Conservation (phyloP, 495 filamentous ascomycete species). For the Neurospora sp. region DNA sequence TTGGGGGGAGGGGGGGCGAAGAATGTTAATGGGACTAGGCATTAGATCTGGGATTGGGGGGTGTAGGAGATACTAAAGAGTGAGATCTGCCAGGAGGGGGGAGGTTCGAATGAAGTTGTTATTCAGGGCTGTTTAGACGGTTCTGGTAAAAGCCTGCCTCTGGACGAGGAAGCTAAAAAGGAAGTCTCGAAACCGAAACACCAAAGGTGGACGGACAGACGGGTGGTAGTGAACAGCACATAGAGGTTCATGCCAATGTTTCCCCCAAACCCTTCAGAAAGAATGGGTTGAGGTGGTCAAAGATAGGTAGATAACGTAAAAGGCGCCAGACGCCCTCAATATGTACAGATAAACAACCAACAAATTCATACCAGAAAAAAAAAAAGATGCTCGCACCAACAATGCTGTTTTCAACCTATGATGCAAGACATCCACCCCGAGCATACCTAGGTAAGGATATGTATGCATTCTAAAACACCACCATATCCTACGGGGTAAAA, state of each 20-base stretch:
- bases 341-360: background rate
- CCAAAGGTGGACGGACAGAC: background rate
- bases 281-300: background rate
- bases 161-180: background rate
- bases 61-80: background rate
- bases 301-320: background rate
- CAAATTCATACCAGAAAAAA: background rate
- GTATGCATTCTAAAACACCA: background rate
- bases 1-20: slow-evolving; percentile 47
- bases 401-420: background rate
- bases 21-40: slow-evolving; percentile 29
- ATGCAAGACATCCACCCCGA: background rate
- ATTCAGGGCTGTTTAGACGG: background rate
- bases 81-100: background rate
- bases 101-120: background rate
- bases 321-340: background rate
- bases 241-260: background rate
- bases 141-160: background rate
- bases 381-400: background rate
- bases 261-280: background rate
- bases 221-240: background rate
- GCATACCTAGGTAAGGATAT: background rate
- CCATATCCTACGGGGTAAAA: background rate
- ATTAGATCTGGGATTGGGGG: background rate
- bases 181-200: background rate